Percentiles rank a stretch among this genome's conserved stretches.
Evolutionary conservation across 257 asterid genomes (phyloP).

Genomic region (Ocimum tenuiflorum): DNA sequence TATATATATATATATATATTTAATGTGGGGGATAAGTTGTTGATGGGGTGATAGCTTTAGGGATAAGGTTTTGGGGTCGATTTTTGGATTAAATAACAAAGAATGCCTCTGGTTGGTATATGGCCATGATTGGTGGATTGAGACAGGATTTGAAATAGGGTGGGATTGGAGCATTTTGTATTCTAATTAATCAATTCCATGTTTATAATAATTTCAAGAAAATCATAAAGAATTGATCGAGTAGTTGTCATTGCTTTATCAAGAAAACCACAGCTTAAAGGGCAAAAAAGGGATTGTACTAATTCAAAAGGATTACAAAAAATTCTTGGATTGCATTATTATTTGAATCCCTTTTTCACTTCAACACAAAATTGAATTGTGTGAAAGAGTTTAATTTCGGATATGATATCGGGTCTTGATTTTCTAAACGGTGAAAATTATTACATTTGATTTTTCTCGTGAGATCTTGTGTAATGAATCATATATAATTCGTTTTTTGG

Average conservation of each 20-base stretch:
- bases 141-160: constrained; percentile 2
- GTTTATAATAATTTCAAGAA: background rate
- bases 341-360: no score
- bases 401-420: no score
- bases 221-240: background rate
- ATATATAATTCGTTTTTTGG: no score
- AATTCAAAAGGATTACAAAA: no score
- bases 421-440: no score
- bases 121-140: constrained; percentile 24
- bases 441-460: no score
- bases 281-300: background rate
- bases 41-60: background rate
- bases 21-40: constrained; percentile 1
- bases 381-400: no score
- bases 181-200: background rate
- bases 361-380: no score
- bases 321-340: no score
- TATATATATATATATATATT: no score
- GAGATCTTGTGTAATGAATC: no score
- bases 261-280: background rate
- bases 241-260: background rate
- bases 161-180: background rate
- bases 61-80: constrained; percentile 7
- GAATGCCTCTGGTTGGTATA: constrained; percentile 25
- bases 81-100: background rate